Evolutionary conservation across 441 rosid genomes (phyloP), one percentile per base, ranked within the genome.

Genomic region (Corymbia citriodora): DNA sequence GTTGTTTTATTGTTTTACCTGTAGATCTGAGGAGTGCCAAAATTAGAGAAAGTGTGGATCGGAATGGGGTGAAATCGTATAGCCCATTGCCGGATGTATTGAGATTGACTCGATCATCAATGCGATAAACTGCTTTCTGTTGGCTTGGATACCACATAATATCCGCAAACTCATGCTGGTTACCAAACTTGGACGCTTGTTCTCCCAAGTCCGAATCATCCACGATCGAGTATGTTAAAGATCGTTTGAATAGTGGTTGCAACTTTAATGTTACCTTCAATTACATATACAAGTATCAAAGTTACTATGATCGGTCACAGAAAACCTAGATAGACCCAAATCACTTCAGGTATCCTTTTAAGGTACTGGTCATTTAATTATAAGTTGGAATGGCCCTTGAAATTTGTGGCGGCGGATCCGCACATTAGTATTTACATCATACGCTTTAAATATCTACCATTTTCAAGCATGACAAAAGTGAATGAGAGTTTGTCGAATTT

Each of bases 91-190:
- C 98, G 0, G 95, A 88, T 0, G 92, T 88, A 81, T 93, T 92
- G 6, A 92, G 59, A 17, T 95, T 31, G 45, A 95, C 90, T 18
- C 98, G 97, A 61, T 95, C 94, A 50, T 97, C 99, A 12, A 95
- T 89, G 89, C 97, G 92, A 70, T 95, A 97, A 31, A 95, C 92
- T 9, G 92, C 99, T 89, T 92, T 95, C 55, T 90, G 92, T 89
- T 95, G 99, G 87, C 95, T 95, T 4, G 99, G 99, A 81, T 95
- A 95, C 99, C 99, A 97, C 9, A 90, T 33, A 19, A 97, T 93
- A 91, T 97, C 98, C 4, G 95, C 97, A 90, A 97, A 97, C 92
- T 97, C 99, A 27, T 97, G 97, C 81, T 92, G 90, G 16, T 81
- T 88, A 1, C 98, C 99, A 63, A 96, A 97, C 59, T 79, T 92